Percentiles rank a stretch among this genome's conserved stretches.
phyloP scores from a whole-genome alignment of 2,329 filamentous ascomycete species.

The Talaromyces albobiverticillius region DNA sequence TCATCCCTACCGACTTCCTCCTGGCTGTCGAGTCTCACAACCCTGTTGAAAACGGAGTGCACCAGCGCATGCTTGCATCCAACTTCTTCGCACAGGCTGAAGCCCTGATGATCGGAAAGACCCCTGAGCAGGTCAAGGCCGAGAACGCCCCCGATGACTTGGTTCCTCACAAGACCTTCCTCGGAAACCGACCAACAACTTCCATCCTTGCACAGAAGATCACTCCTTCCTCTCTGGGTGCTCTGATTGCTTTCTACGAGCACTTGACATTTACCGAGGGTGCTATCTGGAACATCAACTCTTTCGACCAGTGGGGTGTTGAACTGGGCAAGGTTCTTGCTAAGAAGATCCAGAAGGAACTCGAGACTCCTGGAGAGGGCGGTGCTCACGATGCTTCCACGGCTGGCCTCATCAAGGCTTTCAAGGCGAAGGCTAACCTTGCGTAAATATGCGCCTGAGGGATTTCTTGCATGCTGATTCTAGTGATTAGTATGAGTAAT shows the following conservation, averaged over 20 bases:
- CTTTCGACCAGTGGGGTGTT: constrained; percentile 99
- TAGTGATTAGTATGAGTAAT: constrained; percentile 12
- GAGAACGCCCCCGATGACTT: constrained; percentile 53
- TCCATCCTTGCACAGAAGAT: constrained; percentile 92
- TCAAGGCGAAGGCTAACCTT: constrained; percentile 71
- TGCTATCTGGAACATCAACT: constrained; percentile 99
- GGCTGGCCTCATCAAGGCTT: constrained; percentile 82
- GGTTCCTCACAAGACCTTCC: constrained; percentile 98
- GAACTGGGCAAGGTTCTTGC: constrained; percentile 95
- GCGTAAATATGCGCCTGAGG: constrained; percentile 23
- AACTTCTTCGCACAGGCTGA: constrained; percentile 52
- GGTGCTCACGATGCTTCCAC: constrained; percentile 82
- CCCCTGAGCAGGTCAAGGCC: constrained; percentile 46
- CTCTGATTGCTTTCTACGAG: constrained; percentile 98
- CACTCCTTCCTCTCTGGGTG: constrained; percentile 88
- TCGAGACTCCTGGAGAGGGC: constrained; percentile 70
- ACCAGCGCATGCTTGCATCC: constrained; percentile 68
- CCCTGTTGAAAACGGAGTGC: constrained; percentile 83
- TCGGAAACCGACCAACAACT: constrained; percentile 95
- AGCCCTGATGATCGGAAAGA: constrained; percentile 54
- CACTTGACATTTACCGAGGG: constrained; percentile 97
- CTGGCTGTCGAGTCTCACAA: constrained; percentile 96
- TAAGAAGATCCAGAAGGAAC: constrained; percentile 83
- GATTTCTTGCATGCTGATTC: background rate
- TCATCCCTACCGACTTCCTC: constrained; percentile 98